Conservation (phyloP, 2,329 filamentous ascomycete genomes). For the Kalmusia sp. region DNA sequence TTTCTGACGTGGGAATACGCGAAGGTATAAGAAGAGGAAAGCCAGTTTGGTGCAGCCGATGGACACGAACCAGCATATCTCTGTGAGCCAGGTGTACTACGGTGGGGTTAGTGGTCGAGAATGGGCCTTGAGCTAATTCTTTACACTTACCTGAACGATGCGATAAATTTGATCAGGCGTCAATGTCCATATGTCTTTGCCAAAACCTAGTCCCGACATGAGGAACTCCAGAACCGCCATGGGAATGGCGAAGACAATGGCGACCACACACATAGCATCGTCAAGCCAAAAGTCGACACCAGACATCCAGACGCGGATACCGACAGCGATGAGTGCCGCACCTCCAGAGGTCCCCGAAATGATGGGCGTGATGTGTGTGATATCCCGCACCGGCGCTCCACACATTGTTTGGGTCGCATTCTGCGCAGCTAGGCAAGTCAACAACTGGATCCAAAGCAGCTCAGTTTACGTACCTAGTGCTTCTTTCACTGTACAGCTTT, state of each 20-base stretch:
- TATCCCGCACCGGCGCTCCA: conserved; percentile 42
- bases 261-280: conserved; percentile 19
- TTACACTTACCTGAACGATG: conserved; percentile 34
- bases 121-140: neutral
- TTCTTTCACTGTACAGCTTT: conserved; percentile 21
- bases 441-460: neutral
- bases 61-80: conserved; percentile 37
- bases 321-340: conserved; percentile 41
- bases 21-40: conserved; percentile 33
- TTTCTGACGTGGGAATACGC: conserved; percentile 32
- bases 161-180: conserved; percentile 48
- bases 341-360: conserved; percentile 17
- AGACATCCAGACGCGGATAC: conserved; percentile 29
- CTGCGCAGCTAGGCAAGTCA: conserved; percentile 39
- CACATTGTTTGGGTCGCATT: conserved; percentile 48
- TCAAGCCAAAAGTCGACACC: conserved; percentile 19
- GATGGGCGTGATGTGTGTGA: conserved; percentile 35
- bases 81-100: conserved; percentile 17
- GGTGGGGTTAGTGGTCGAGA: conserved; percentile 6
- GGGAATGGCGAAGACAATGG: conserved; percentile 15
- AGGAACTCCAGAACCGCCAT: conserved; percentile 19
- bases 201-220: conserved; percentile 46
- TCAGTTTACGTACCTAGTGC: conserved; percentile 12
- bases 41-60: conserved; percentile 28
- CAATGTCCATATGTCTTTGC: conserved; percentile 60